These are phyloP conservation scores for Pholiota conissans DNA, from an alignment of 768 basidiomycete genomes.

Conservation along the genomic window DNA sequence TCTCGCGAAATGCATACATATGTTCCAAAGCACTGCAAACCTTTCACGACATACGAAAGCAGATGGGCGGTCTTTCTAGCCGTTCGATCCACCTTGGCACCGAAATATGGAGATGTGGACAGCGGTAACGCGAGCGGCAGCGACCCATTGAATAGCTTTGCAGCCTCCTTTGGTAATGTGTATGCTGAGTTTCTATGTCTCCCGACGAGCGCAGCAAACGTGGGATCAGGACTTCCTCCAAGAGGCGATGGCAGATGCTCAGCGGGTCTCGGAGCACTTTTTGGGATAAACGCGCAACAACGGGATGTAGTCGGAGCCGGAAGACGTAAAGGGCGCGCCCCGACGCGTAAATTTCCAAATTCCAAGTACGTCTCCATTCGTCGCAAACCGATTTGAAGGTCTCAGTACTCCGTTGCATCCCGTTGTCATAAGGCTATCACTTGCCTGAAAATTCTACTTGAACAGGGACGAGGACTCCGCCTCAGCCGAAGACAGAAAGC, in stretches of 20 bases:
- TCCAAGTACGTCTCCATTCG: background rate
- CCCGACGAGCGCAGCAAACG: background rate
- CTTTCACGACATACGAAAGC: background rate
- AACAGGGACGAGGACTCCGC: background rate
- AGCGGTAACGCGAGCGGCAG: background rate
- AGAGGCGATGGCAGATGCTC: background rate
- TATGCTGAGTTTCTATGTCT: background rate
- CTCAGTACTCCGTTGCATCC: background rate
- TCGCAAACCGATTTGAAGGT: background rate
- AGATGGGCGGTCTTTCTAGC: background rate
- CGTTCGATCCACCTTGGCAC: background rate
- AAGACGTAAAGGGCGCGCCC: background rate
- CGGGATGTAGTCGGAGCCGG: background rate
- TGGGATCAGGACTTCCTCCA: background rate
- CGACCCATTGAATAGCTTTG: background rate
- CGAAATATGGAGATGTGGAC: background rate
- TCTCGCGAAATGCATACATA: background rate
- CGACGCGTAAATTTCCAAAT: background rate
- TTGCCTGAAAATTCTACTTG: background rate
- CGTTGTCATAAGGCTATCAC: background rate
- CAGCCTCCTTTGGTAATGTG: background rate
- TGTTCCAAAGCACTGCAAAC: background rate
- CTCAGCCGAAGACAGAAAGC: background rate
- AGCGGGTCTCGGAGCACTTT: background rate
- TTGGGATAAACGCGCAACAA: background rate